Percentiles rank a stretch among this genome's conserved stretches.
These are phyloP conservation scores for Blastocystis sp. DNA, from an alignment of 352 stramenopile species.

Conservation along the genomic window DNA sequence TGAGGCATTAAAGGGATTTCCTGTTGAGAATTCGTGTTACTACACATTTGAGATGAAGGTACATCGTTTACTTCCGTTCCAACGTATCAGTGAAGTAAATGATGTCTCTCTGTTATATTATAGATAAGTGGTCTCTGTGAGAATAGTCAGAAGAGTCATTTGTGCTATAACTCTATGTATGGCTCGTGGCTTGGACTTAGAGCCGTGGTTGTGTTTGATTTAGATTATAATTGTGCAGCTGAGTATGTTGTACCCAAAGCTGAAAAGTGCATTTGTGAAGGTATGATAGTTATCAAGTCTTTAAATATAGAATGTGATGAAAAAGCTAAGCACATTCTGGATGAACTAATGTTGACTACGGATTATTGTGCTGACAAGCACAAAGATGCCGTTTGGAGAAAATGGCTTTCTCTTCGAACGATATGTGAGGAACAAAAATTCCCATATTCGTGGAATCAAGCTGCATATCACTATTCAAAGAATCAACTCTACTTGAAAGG, in stretches of 20 bases:
- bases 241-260: neutral
- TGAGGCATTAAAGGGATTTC: neutral
- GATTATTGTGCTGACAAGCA: neutral
- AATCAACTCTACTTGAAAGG: conserved; percentile 15
- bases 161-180: conserved; percentile 17
- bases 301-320: conserved; percentile 6
- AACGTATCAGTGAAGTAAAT: conserved; percentile 7
- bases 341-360: neutral
- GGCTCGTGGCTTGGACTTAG: conserved; percentile 36
- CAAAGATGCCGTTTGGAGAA: conserved; percentile 14
- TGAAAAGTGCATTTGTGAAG: neutral
- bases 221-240: neutral
- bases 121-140: conserved; percentile 5
- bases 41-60: conserved; percentile 12
- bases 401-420: conserved; percentile 11
- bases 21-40: neutral
- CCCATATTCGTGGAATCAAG: conserved; percentile 22
- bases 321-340: conserved; percentile 15
- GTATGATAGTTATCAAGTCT: no score
- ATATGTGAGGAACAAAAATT: neutral
- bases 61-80: conserved; percentile 9
- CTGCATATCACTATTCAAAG: conserved; percentile 48
- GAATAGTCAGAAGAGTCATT: conserved; percentile 32
- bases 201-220: conserved; percentile 4
- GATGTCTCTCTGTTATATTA: neutral